phyloP scores from a whole-genome alignment of 768 basidiomycete genomes.

The Piloderma croceum region DNA sequence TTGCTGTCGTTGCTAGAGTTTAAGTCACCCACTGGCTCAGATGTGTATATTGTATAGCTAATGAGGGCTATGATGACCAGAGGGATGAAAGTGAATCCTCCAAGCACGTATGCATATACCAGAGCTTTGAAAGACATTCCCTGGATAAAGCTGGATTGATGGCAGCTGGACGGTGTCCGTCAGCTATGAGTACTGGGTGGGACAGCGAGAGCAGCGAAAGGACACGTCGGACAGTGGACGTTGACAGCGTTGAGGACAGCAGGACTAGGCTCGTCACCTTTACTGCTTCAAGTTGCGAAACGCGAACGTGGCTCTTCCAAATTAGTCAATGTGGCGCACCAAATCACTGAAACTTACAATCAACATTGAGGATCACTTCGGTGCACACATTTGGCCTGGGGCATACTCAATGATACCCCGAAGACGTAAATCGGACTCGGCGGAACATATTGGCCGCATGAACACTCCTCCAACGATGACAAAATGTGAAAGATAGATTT shows the following conservation, averaged over 20 bases:
- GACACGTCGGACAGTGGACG: not conserved
- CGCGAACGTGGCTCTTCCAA: not conserved
- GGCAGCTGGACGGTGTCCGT: constrained; percentile 2
- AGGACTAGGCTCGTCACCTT: constrained; percentile 2
- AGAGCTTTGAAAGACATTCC: constrained; percentile 66
- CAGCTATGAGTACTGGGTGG: not conserved
- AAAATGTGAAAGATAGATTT: constrained; percentile 4
- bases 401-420: no score
- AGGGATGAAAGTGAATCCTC: constrained; percentile 87
- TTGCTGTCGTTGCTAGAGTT: constrained; percentile 37
- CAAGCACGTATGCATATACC: constrained; percentile 81
- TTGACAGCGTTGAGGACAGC: not conserved
- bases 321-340: not conserved
- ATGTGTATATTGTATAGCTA: constrained; percentile 72
- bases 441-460: not conserved
- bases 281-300: not conserved
- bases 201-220: constrained; percentile 2
- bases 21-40: constrained; percentile 65
- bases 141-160: constrained; percentile 9
- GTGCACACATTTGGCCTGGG: no score
- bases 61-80: constrained; percentile 56
- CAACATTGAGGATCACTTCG: no score
- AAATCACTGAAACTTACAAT: no score
- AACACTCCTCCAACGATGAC: not conserved
- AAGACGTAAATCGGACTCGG: not conserved